Conservation (phyloP, 495 filamentous ascomycete genomes). For the Zalerion maritima region DNA sequence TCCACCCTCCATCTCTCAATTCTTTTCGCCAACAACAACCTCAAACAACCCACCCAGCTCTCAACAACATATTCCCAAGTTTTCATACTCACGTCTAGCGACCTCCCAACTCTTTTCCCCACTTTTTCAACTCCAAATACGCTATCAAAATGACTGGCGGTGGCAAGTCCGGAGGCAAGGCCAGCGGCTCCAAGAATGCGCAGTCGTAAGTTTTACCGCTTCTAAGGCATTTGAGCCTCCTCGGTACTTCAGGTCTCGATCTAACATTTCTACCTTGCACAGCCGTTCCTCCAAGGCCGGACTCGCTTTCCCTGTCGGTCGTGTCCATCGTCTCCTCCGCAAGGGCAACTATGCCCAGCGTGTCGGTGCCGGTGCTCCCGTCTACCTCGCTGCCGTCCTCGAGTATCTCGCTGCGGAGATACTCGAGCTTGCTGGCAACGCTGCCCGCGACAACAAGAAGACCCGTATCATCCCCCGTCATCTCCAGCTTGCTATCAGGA, state of each 20-base stretch:
- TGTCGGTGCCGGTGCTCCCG: constrained; percentile 97
- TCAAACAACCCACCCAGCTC: constrained; percentile 7
- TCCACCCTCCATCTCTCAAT: constrained; percentile 17
- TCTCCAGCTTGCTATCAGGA: constrained; percentile 97
- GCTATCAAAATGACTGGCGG: constrained; percentile 87
- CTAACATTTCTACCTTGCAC: constrained; percentile 23
- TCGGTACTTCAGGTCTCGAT: constrained; percentile 12
- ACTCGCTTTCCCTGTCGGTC: constrained; percentile 97
- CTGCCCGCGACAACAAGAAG: constrained; percentile 99
- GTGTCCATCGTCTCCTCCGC: constrained; percentile 98
- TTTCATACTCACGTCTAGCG: constrained; percentile 10
- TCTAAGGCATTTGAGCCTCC: too few relatives aligned
- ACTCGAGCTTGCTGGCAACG: constrained; percentile 96
- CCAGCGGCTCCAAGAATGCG: constrained; percentile 88
- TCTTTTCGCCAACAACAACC: constrained; percentile 7
- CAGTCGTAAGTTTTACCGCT: constrained; percentile 68
- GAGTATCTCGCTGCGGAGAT: constrained; percentile 99
- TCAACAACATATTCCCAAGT: constrained; percentile 9
- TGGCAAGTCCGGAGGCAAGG: constrained; percentile 98
- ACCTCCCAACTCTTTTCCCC: constrained; percentile 11
- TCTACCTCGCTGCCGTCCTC: constrained; percentile 95
- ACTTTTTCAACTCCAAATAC: constrained; percentile 18
- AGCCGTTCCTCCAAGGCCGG: constrained; percentile 98
- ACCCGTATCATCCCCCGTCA: constrained; percentile 99
- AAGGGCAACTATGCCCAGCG: constrained; percentile 99